Evolutionary conservation across 2,329 filamentous ascomycete species (phyloP).

Genomic region (Aspergillus sp.): DNA sequence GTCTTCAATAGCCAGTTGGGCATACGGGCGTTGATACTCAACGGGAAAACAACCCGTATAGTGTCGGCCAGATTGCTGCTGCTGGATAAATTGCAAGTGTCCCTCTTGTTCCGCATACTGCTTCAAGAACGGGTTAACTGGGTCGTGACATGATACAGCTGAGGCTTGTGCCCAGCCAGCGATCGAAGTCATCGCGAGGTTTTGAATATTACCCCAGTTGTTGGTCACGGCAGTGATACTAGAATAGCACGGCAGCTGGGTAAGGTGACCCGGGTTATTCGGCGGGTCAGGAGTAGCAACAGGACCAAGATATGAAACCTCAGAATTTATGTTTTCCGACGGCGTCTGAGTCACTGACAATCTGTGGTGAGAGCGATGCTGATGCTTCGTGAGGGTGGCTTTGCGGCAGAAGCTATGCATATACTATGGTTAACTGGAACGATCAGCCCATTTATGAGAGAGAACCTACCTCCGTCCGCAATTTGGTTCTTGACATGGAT

Average conservation of each 20-base stretch:
- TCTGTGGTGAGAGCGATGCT: slow-evolving; percentile 38
- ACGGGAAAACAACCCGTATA: slow-evolving; percentile 32
- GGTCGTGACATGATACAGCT: no score
- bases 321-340: slow-evolving; percentile 37
- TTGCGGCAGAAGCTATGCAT: slow-evolving; percentile 39
- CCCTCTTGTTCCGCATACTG: no score
- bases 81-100: neutral
- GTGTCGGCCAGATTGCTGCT: slow-evolving; percentile 26
- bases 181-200: no score
- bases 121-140: no score
- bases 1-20: no score
- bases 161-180: no score
- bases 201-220: neutral
- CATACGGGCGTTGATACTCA: slow-evolving; percentile 26
- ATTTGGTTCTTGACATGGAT: slow-evolving; percentile 41
- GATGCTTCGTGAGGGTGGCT: slow-evolving; percentile 43
- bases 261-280: slow-evolving; percentile 36
- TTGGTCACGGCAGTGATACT: slow-evolving; percentile 22
- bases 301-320: slow-evolving; percentile 37
- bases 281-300: slow-evolving; percentile 28
- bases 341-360: slow-evolving; percentile 33
- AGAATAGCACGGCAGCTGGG: slow-evolving; percentile 37
- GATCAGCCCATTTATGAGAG: neutral
- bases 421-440: neutral
- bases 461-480: slow-evolving; percentile 37